Conservation (phyloP, 2,329 filamentous ascomycete genomes). For the Penicillium sp. region DNA sequence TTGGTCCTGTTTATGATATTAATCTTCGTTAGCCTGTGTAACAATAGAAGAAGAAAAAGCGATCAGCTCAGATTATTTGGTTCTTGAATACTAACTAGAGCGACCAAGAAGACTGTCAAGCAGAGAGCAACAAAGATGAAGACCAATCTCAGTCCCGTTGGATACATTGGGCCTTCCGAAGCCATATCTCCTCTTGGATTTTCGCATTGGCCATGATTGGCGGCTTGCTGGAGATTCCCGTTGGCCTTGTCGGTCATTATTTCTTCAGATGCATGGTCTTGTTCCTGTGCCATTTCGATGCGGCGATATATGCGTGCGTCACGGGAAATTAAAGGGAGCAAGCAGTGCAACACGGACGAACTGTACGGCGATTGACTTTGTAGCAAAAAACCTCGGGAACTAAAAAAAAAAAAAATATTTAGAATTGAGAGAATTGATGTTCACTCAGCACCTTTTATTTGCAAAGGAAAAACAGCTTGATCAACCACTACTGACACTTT, state of each 20-base stretch:
- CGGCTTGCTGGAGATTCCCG: not conserved
- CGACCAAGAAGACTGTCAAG: not conserved
- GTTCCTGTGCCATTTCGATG: not conserved
- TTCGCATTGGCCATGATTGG: not conserved
- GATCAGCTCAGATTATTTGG: not conserved
- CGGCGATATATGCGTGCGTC: not conserved
- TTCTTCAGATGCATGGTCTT: not conserved
- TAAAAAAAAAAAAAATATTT: too few species aligned
- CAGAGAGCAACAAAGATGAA: not conserved
- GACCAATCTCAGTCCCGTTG: not conserved
- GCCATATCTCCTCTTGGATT: not conserved
- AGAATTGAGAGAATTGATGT: too few species aligned
- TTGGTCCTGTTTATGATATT: not conserved
- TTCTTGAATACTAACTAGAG: not conserved
- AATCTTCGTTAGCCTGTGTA: too few species aligned
- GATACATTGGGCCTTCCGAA: conserved; percentile 9
- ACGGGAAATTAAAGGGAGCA: not conserved
- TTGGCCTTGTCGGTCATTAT: not conserved
- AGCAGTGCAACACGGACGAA: not conserved
- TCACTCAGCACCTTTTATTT: too few species aligned
- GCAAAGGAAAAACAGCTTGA: not conserved
- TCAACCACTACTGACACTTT: not conserved
- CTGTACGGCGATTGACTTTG: not conserved
- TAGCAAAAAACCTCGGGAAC: not conserved
- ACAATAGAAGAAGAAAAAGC: not conserved